These are phyloP conservation scores for Bolboschoenus planiculmis DNA, from an alignment of 176 grass and related monocot species.

Conservation along the genomic window DNA sequence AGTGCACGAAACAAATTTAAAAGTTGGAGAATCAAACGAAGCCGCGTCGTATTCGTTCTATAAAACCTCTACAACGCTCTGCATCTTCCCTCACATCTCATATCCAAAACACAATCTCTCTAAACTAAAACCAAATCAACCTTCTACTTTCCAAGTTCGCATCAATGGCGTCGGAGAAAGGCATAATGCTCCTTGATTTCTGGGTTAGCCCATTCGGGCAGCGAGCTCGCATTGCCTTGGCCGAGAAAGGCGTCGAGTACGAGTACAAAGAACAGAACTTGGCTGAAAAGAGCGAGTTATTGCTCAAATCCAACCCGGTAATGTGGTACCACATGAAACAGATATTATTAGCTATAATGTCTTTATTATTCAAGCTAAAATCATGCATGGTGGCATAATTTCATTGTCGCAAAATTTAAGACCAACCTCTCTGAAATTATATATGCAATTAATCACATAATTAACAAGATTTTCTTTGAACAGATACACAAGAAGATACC, in stretches of 20 bases:
- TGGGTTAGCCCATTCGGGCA: constrained; percentile 60
- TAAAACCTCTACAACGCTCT: not conserved
- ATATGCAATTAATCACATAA: not conserved
- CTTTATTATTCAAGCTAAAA: too few species aligned
- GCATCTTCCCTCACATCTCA: not conserved
- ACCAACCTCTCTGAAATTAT: too few species aligned
- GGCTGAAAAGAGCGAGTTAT: constrained; percentile 25
- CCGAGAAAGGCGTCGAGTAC: constrained; percentile 55
- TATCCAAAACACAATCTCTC: not conserved
- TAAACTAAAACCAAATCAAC: not conserved
- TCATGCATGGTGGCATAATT: too few species aligned
- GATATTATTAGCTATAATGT: too few species aligned
- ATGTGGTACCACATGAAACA: not conserved
- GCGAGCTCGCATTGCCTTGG: constrained; percentile 40
- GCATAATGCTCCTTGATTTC: constrained; percentile 35
- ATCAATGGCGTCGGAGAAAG: constrained; percentile 12
- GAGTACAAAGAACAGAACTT: constrained; percentile 58
- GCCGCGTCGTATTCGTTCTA: not conserved
- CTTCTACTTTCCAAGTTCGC: not conserved
- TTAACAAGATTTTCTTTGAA: not conserved
- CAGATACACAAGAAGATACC: constrained; percentile 46
- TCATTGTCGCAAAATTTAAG: too few species aligned
- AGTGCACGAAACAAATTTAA: not conserved
- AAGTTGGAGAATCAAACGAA: not conserved
- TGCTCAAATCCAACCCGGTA: constrained; percentile 54